These are phyloP conservation scores for Microsporum audouinii DNA, from an alignment of 2,329 filamentous ascomycete species.

Conservation along the genomic window DNA sequence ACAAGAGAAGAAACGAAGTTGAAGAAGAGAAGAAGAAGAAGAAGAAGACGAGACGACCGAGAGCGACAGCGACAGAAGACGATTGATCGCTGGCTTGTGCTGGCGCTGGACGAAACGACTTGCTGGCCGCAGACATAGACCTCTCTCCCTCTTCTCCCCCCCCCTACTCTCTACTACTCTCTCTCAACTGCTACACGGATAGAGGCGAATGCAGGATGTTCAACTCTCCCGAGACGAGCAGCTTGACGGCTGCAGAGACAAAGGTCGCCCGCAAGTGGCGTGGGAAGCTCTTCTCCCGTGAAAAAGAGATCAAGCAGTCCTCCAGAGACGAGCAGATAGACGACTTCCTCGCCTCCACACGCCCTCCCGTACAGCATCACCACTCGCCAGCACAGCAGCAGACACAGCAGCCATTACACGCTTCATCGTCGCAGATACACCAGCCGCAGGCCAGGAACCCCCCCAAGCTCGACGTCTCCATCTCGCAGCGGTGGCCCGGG, in stretches of 20 bases:
- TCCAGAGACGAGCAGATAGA: conserved; percentile 39
- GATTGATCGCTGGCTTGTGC: not conserved
- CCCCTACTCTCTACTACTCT: too few species aligned
- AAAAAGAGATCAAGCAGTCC: conserved; percentile 24
- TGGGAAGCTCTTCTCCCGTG: conserved; percentile 40
- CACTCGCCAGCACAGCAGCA: conserved; percentile 12
- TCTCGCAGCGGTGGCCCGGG: conserved; percentile 23
- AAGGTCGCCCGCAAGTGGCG: conserved; percentile 32
- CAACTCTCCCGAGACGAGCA: not conserved
- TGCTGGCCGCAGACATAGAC: not conserved
- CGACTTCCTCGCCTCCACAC: conserved; percentile 44
- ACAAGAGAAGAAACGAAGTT: not conserved
- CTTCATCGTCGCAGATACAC: too few species aligned
- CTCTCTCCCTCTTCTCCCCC: too few species aligned
- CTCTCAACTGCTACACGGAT: too few species aligned
- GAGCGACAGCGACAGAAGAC: not conserved
- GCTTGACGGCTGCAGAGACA: conserved; percentile 11
- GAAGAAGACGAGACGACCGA: not conserved
- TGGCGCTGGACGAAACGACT: not conserved
- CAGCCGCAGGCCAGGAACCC: conserved; percentile 17
- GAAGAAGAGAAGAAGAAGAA: not conserved
- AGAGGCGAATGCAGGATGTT: not conserved
- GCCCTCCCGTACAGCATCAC: conserved; percentile 1
- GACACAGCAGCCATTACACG: conserved; percentile 10
- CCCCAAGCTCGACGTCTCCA: conserved; percentile 27